phyloP scores from a whole-genome alignment of 129 eudicot species.

The Silybum marianum region DNA sequence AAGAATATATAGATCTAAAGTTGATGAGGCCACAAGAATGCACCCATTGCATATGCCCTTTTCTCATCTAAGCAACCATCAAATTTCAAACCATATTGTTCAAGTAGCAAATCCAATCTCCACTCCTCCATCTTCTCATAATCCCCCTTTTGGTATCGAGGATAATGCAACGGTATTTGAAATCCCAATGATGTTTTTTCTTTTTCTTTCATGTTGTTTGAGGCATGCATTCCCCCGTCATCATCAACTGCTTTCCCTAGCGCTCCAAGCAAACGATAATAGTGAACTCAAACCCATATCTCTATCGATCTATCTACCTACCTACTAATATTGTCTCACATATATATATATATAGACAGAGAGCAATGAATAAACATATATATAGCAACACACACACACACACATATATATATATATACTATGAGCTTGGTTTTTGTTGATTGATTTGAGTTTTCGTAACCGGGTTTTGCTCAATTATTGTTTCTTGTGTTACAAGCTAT shows the following conservation, averaged over 20 bases:
- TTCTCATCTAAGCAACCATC: conserved; percentile 29
- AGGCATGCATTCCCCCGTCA: neutral
- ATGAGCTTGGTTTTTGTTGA: neutral
- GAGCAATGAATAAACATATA: neutral
- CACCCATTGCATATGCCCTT: conserved; percentile 31
- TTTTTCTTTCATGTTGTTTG: conserved; percentile 4
- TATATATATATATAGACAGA: neutral
- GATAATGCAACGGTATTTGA: conserved; percentile 35
- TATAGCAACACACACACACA: neutral
- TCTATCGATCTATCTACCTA: conserved; percentile 8
- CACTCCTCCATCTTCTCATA: conserved; percentile 43
- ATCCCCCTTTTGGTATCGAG: conserved; percentile 27
- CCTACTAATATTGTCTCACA: neutral
- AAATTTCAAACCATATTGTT: conserved; percentile 25
- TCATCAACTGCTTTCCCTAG: neutral
- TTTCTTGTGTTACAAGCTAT: neutral
- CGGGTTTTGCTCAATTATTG: neutral
- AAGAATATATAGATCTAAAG: neutral
- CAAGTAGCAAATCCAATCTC: conserved; percentile 28
- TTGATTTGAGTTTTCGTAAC: conserved; percentile 16
- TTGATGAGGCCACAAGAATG: conserved; percentile 37
- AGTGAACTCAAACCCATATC: conserved; percentile 11
- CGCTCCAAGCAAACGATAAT: neutral
- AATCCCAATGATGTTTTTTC: conserved; percentile 1
- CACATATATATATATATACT: neutral